Evolutionary conservation across 2,329 filamentous ascomycete species (phyloP), one percentile per base, ranked within the genome.

Genomic region (Pyricularia sp.): DNA sequence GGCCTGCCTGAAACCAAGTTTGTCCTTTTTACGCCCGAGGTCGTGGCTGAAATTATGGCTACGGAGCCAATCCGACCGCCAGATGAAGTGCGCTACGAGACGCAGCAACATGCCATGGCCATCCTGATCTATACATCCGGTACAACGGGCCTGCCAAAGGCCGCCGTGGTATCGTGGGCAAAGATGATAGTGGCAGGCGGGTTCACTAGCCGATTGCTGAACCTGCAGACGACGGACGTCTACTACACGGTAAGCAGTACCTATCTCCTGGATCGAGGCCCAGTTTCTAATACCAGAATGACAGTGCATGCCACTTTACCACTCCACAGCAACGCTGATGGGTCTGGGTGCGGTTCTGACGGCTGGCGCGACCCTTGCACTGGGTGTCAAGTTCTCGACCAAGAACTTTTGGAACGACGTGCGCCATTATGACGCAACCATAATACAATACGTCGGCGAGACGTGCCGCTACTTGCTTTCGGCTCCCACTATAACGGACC

Each of bases 381-480:
- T 97, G 20, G 91, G 91, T 65, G 88, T 87, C 73, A 92, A 90
- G 73, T 96, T 97, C 80, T 93, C 91, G 2, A 91, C 90, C 2
- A 86, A 85, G 71, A 87, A 83, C 0, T 95, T 94, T 79, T 95
- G 92, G 90, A 81, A 86, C 20, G 91, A 94, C 68, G 90, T 90
- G 20, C 86, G 90, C n/a, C 84, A 85, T 64, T 86, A 85, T 66
- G 81, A 89, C 10, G 90, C 92, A 25, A 95, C 91, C 1, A 84
- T 89, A 4, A 90, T 96, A 71, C 92, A 96, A 76, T 97, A 97
- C 76, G 93, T 97, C 17, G 93, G 93, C 68, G 93, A 97, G 78
- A 94, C 92, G 0, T 90, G 92, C 72, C 89, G 93, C 6, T 97
- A 97, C 77, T 85, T 96, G 4, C 83, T 96, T 12, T 84, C 90